Evolutionary conservation across 306 rosid species (phyloP).

Genomic region (Abrus precatorius): DNA sequence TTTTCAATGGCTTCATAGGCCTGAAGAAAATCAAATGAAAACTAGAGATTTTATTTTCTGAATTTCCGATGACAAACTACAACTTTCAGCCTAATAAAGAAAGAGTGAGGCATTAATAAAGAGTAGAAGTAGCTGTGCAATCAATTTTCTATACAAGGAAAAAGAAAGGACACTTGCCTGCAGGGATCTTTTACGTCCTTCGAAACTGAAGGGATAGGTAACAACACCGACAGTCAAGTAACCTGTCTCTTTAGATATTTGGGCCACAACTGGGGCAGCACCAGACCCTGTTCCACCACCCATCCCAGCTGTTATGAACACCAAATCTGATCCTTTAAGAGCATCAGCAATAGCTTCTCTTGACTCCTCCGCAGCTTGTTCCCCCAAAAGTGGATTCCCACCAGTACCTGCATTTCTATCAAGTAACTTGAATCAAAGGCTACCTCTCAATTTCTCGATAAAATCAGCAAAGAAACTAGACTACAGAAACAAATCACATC

Average conservation of each 20-base stretch:
- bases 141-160: slow-evolving; percentile 38
- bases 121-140: neutral
- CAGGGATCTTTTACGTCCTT: slow-evolving; percentile 97
- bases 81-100: neutral
- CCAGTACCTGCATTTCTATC: slow-evolving; percentile 92
- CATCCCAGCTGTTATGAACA: slow-evolving; percentile 98
- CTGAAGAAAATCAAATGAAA: slow-evolving; percentile 58
- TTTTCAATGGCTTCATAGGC: slow-evolving; percentile 97
- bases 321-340: slow-evolving; percentile 96
- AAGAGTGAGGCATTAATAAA: neutral
- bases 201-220: slow-evolving; percentile 96
- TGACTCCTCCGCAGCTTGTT: slow-evolving; percentile 99
- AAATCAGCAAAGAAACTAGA: neutral
- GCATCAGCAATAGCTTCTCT: slow-evolving; percentile 86
- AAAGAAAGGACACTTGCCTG: slow-evolving; percentile 77
- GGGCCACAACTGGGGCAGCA: slow-evolving; percentile 98
- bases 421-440: slow-evolving; percentile 50
- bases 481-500: slow-evolving; percentile 18
- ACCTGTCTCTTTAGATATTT: slow-evolving; percentile 94
- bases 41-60: neutral
- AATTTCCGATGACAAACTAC: neutral
- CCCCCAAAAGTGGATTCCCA: slow-evolving; percentile 97
- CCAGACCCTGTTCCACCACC: slow-evolving; percentile 99
- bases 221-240: slow-evolving; percentile 98
- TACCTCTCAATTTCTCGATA: slow-evolving; percentile 35